A percentile compares a stretch with the other conserved stretches of the same genome.
Conservation (phyloP, 2,329 filamentous ascomycete genomes). For the Didymella sp. region DNA sequence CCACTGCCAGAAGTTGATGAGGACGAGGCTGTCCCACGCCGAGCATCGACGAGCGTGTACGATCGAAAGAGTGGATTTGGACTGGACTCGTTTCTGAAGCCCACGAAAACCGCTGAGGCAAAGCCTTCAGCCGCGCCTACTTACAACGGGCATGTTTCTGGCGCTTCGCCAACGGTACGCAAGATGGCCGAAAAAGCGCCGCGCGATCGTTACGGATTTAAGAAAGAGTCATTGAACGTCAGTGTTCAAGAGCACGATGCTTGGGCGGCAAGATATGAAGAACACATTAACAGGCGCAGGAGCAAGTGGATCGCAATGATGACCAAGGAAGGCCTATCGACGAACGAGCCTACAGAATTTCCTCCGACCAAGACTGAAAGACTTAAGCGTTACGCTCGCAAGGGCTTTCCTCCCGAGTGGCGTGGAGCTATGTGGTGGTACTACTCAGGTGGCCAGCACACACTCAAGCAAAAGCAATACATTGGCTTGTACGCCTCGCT, state of each 20-base stretch:
- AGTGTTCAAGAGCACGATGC: conserved; percentile 77
- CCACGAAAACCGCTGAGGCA: conserved; percentile 2
- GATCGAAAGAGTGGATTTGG: conserved; percentile 40
- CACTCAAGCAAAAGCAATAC: conserved; percentile 72
- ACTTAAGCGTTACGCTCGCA: conserved; percentile 87
- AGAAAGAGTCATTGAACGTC: conserved; percentile 83
- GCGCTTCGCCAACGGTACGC: conserved; percentile 22
- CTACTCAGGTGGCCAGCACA: conserved; percentile 86
- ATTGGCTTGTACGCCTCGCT: conserved; percentile 75
- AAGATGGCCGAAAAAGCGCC: conserved; percentile 42
- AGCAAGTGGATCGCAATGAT: conserved; percentile 84
- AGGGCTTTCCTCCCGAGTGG: conserved; percentile 93
- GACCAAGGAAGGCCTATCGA: conserved; percentile 76
- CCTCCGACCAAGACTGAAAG: conserved; percentile 78
- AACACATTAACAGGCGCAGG: conserved; percentile 75
- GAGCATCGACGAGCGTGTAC: conserved; percentile 46
- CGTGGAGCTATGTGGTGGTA: conserved; percentile 97
- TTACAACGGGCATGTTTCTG: conserved; percentile 9
- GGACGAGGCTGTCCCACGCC: conserved; percentile 44
- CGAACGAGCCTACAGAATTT: conserved; percentile 75
- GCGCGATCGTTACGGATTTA: conserved; percentile 90
- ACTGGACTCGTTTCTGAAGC: conserved; percentile 16
- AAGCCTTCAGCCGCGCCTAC: conserved; percentile 12
- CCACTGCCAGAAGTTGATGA: conserved; percentile 45
- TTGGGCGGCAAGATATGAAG: conserved; percentile 78